These are phyloP conservation scores for Gryganskiella cystojenkinii DNA, from an alignment of 192 early-diverging fungal genomes.

Conservation along the genomic window DNA sequence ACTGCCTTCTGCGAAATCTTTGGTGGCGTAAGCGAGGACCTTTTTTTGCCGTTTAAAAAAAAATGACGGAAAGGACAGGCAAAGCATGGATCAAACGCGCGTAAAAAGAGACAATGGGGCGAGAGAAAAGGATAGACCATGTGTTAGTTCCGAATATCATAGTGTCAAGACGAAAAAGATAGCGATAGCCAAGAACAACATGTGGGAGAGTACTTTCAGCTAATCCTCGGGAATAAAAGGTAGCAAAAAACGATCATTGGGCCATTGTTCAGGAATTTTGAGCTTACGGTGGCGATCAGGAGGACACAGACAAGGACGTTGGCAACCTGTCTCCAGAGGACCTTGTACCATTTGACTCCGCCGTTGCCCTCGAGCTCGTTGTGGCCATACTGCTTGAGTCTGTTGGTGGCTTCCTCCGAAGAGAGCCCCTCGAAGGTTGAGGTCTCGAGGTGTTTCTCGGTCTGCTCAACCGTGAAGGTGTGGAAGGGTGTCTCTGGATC, in stretches of 20 bases:
- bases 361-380: conserved; percentile 77
- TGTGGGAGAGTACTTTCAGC: too few species aligned
- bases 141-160: too few species aligned
- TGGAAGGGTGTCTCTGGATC: conserved; percentile 14
- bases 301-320: conserved; percentile 74
- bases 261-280: too few species aligned
- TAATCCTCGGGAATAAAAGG: too few species aligned
- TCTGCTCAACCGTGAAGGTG: conserved; percentile 6
- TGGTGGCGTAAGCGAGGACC: conserved; percentile 69
- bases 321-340: conserved; percentile 70
- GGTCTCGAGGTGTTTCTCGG: neutral
- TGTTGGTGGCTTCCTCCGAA: neutral
- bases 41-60: too few species aligned
- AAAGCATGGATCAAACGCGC: too few species aligned
- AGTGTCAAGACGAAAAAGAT: too few species aligned
- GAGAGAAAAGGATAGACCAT: too few species aligned
- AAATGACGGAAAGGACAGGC: neutral
- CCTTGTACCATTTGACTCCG: conserved; percentile 67
- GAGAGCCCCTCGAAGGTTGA: conserved; percentile 11
- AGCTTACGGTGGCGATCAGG: conserved; percentile 62
- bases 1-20: conserved; percentile 75
- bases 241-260: too few species aligned
- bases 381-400: conserved; percentile 45
- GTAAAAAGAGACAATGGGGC: neutral
- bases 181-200: too few species aligned